A percentile compares a stretch with the other conserved stretches of the same genome.
Conservation (phyloP, 495 filamentous ascomycete genomes). For the Aspergillus nidulans region DNA sequence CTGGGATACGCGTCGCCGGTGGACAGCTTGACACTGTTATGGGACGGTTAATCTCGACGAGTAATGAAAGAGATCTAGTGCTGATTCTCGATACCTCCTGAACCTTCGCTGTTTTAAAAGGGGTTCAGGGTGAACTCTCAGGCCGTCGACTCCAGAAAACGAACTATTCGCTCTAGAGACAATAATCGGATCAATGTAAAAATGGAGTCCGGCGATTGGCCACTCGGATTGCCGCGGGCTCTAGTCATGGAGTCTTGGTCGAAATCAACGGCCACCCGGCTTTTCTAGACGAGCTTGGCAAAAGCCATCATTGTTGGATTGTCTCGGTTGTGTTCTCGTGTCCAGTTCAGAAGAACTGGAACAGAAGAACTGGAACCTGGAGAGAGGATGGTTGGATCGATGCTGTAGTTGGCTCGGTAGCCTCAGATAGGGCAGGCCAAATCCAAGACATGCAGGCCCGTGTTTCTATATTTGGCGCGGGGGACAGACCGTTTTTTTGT, state of each 20-base stretch:
- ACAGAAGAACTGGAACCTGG: too few relatives aligned
- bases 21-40: not conserved
- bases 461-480: constrained; percentile 20
- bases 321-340: not conserved
- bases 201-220: not conserved
- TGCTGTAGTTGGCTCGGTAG: too few relatives aligned
- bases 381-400: too few relatives aligned
- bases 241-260: not conserved
- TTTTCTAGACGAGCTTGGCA: not conserved
- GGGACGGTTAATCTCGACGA: not conserved
- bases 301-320: not conserved
- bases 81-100: not conserved
- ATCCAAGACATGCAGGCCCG: constrained; percentile 15
- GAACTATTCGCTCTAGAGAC: constrained; percentile 2
- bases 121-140: not conserved
- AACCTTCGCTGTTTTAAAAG: not conserved
- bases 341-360: too few relatives aligned
- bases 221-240: constrained; percentile 10
- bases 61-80: not conserved
- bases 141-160: not conserved
- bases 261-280: not conserved
- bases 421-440: not conserved
- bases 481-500: not conserved
- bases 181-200: not conserved
- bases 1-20: constrained; percentile 15